Conservation (phyloP, 1,139 yeast species). For the Nematodospora anomalae region DNA sequence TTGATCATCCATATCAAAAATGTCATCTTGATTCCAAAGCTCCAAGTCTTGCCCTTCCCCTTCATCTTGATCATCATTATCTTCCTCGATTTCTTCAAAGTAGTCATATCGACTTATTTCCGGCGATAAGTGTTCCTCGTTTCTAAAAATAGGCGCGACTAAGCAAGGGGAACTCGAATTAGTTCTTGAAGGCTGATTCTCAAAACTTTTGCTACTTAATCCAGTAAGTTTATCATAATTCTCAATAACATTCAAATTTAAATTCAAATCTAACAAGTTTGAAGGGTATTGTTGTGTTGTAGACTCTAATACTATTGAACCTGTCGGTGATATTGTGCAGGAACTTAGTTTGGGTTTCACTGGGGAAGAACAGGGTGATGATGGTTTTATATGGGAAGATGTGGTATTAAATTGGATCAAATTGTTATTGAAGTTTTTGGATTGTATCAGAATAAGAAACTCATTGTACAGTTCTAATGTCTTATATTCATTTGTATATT, state of each 20-base stretch:
- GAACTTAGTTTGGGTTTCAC: conserved; percentile 1
- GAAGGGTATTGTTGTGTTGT: background rate
- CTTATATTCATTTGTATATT: background rate
- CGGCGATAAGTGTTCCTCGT: conserved; percentile 1
- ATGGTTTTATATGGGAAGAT: background rate
- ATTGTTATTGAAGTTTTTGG: conserved; percentile 22
- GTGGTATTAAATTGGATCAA: conserved; percentile 16
- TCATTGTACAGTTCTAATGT: conserved; percentile 14
- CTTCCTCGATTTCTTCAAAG: conserved; percentile 13
- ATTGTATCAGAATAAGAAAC: conserved; percentile 32
- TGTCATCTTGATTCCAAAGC: conserved; percentile 6
- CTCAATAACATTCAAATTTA: conserved; percentile 14
- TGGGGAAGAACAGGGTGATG: background rate
- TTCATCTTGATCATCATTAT: conserved; percentile 17
- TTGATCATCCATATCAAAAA: conserved; percentile 8
- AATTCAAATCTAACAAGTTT: conserved; percentile 13
- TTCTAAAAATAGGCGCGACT: conserved; percentile 3
- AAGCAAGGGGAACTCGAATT: conserved; percentile 3
- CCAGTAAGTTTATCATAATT: conserved; percentile 13
- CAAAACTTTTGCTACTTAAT: background rate
- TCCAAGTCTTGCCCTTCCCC: conserved; percentile 7
- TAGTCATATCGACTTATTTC: conserved; percentile 7
- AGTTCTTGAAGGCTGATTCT: conserved; percentile 1
- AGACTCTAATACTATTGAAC: background rate
- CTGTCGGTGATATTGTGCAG: background rate